phyloP scores from a whole-genome alignment of 352 stramenopile species.

The Globisporangium yorkense region DNA sequence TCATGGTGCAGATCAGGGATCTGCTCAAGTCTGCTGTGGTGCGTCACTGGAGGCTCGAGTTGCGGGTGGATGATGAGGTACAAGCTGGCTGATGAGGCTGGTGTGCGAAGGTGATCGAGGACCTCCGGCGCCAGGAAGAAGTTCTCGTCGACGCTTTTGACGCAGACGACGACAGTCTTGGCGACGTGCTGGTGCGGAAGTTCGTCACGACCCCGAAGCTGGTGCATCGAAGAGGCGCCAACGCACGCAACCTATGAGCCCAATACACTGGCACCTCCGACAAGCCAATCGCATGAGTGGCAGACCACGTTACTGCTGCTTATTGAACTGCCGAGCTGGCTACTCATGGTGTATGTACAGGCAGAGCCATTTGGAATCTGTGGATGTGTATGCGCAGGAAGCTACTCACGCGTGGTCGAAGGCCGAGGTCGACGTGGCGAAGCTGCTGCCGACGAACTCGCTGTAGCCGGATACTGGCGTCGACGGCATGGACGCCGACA shows the following conservation, averaged over 20 bases:
- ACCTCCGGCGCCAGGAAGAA: slow-evolving; percentile 13
- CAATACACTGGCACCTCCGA: neutral
- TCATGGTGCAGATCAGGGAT: slow-evolving; percentile 22
- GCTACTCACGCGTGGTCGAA: slow-evolving; percentile 9
- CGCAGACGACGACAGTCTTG: slow-evolving; percentile 4
- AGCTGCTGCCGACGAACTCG: slow-evolving; percentile 15
- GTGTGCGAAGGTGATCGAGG: slow-evolving; percentile 28
- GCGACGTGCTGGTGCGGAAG: slow-evolving; percentile 7
- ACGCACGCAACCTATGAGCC: neutral
- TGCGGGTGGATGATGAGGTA: neutral
- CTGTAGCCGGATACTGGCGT: slow-evolving; percentile 10
- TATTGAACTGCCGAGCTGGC: too few species aligned
- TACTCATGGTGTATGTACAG: too few species aligned
- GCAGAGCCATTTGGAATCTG: neutral
- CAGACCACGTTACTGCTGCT: neutral
- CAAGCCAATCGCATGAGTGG: too few species aligned
- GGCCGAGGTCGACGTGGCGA: slow-evolving; percentile 11
- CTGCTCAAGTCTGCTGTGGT: slow-evolving; percentile 36
- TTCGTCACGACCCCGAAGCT: neutral
- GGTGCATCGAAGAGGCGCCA: neutral
- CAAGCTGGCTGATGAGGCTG: neutral
- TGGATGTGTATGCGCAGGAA: neutral
- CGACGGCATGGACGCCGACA: slow-evolving; percentile 10
- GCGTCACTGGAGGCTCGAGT: slow-evolving; percentile 1
- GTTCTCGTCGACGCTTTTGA: slow-evolving; percentile 4